Percentiles rank a stretch among this genome's conserved stretches.
These are phyloP conservation scores for Arabidopsis arenosa DNA, from an alignment of 345 rosid genomes.

Conservation along the genomic window DNA sequence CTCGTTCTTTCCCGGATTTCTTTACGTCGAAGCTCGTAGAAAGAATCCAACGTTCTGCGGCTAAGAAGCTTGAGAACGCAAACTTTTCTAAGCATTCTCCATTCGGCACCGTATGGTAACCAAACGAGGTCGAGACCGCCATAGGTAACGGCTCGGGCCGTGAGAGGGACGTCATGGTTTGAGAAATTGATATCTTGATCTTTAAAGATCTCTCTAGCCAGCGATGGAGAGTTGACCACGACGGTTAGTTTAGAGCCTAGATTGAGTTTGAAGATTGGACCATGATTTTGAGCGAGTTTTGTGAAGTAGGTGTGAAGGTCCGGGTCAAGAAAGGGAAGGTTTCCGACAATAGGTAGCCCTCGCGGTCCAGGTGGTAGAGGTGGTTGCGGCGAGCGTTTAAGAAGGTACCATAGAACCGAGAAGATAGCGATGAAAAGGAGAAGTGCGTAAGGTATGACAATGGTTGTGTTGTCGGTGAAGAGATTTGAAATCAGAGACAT, in stretches of 20 bases:
- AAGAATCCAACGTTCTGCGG: slow-evolving; percentile 46
- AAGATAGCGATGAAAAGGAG: slow-evolving; percentile 16
- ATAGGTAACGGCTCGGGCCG: slow-evolving; percentile 30
- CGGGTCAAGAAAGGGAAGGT: slow-evolving; percentile 55
- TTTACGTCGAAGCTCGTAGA: slow-evolving; percentile 41
- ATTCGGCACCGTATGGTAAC: slow-evolving; percentile 50
- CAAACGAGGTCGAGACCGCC: slow-evolving; percentile 51
- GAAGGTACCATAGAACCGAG: not conserved
- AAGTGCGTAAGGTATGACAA: not conserved
- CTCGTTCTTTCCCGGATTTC: slow-evolving; percentile 41
- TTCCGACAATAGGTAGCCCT: slow-evolving; percentile 58
- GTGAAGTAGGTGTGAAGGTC: slow-evolving; percentile 55
- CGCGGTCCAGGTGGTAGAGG: slow-evolving; percentile 56
- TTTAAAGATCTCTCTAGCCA: slow-evolving; percentile 50
- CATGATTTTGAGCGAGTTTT: slow-evolving; percentile 42
- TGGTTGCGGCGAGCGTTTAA: slow-evolving; percentile 17
- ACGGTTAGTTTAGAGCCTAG: slow-evolving; percentile 52
- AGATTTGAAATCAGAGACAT: slow-evolving; percentile 11
- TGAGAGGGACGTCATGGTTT: slow-evolving; percentile 49
- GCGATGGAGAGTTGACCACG: slow-evolving; percentile 50
- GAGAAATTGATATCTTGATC: slow-evolving; percentile 56
- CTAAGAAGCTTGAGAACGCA: slow-evolving; percentile 46
- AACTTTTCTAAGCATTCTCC: slow-evolving; percentile 54
- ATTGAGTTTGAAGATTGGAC: slow-evolving; percentile 52
- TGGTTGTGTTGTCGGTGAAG: slow-evolving; percentile 6